phyloP scores from a whole-genome alignment of 2,329 filamentous ascomycete species.

The Fusarium beomiforme region DNA sequence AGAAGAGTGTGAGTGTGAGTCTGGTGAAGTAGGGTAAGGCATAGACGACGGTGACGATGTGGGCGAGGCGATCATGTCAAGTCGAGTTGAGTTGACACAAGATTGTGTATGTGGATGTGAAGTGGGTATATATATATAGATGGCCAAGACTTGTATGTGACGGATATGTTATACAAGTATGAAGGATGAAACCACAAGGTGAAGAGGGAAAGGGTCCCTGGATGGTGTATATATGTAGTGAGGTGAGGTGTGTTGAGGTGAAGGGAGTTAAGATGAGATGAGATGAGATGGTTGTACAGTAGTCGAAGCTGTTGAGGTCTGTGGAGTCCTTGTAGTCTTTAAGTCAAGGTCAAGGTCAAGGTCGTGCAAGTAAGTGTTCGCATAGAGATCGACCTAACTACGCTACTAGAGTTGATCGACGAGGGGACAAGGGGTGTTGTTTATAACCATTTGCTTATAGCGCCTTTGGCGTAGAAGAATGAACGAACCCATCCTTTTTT shows the following conservation, averaged over 20 bases:
- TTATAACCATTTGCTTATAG: slow-evolving; percentile 32
- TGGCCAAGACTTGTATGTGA: slow-evolving; percentile 23
- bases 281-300: slow-evolving; percentile 31
- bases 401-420: slow-evolving; percentile 40
- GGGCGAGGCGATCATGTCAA: slow-evolving; percentile 31
- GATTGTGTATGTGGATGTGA: slow-evolving; percentile 7
- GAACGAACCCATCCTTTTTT: slow-evolving; percentile 8
- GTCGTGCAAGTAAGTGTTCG: slow-evolving; percentile 42
- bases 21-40: slow-evolving; percentile 23
- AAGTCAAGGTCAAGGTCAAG: slow-evolving; percentile 26
- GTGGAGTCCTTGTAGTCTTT: slow-evolving; percentile 38
- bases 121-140: slow-evolving; percentile 19
- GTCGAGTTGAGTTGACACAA: background rate
- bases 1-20: slow-evolving; percentile 13
- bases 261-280: slow-evolving; percentile 22
- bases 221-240: slow-evolving; percentile 37
- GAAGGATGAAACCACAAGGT: slow-evolving; percentile 4
- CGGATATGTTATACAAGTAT: slow-evolving; percentile 19
- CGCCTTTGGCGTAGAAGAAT: slow-evolving; percentile 28
- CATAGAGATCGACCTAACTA: slow-evolving; percentile 42
- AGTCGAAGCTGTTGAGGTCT: slow-evolving; percentile 26
- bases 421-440: slow-evolving; percentile 34
- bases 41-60: slow-evolving; percentile 18
- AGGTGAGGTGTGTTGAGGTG: slow-evolving; percentile 31
- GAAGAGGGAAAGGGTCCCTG: slow-evolving; percentile 2